phyloP scores from a whole-genome alignment of 805 yeast species.

The Spathaspora arborariae region DNA sequence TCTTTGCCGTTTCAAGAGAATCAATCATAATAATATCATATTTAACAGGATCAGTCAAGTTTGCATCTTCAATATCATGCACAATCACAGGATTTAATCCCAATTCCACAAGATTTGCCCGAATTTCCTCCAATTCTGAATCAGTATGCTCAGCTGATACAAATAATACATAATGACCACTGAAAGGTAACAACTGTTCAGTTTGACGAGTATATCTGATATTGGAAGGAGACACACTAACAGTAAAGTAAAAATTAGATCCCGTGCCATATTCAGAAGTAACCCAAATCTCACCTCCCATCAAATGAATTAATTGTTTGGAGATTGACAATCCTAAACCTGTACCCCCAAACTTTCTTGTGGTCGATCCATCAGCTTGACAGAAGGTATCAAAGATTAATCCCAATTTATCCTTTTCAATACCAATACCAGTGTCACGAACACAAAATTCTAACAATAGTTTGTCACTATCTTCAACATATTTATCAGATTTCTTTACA shows the following conservation, averaged over 20 bases:
- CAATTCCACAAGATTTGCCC: conserved; percentile 47
- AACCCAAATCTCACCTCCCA: conserved; percentile 96
- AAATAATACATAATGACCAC: conserved; percentile 64
- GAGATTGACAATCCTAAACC: conserved; percentile 88
- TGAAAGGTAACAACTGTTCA: conserved; percentile 69
- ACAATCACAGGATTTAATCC: conserved; percentile 63
- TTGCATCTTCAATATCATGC: conserved; percentile 52
- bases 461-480: conserved; percentile 35
- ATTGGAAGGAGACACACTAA: conserved; percentile 70
- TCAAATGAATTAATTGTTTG: conserved; percentile 77
- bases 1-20: conserved; percentile 68
- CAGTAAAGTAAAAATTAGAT: conserved; percentile 77
- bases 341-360: conserved; percentile 90
- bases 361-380: conserved; percentile 92
- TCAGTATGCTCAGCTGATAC: conserved; percentile 61
- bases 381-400: conserved; percentile 86
- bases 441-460: conserved; percentile 75
- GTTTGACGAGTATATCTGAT: conserved; percentile 59
- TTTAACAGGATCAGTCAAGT: conserved; percentile 51
- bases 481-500: conserved; percentile 51
- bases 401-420: conserved; percentile 78
- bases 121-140: conserved; percentile 48
- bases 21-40: conserved; percentile 84
- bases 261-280: conserved; percentile 77
- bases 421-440: conserved; percentile 88